Percentiles rank a stretch among this genome's conserved stretches.
Conservation (phyloP, 2,329 filamentous ascomycete species). For the Aspergillus brasiliensis region DNA sequence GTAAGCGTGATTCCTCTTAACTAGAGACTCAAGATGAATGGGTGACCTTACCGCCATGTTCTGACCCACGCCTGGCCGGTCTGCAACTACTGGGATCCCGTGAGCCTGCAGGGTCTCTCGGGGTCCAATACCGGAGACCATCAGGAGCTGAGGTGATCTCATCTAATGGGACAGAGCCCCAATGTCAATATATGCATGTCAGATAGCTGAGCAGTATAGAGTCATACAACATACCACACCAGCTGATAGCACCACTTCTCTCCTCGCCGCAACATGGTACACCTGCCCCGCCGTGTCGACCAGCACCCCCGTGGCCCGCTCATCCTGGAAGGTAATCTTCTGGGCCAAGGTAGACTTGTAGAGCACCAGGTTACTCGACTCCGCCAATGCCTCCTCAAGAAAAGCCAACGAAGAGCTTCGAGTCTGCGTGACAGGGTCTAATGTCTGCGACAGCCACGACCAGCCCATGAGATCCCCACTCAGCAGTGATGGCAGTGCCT, state of each 20-base stretch:
- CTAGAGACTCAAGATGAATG: neutral
- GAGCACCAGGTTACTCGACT: neutral
- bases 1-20: neutral
- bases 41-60: conserved; percentile 1
- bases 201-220: neutral
- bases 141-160: conserved; percentile 26
- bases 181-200: neutral
- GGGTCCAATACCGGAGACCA: conserved; percentile 27
- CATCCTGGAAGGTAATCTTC: conserved; percentile 13
- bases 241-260: conserved; percentile 18
- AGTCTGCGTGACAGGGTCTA: neutral
- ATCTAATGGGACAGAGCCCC: conserved; percentile 3
- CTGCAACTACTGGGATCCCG: conserved; percentile 7
- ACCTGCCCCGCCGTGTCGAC: conserved; percentile 4
- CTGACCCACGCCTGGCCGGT: conserved; percentile 16
- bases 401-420: conserved; percentile 11
- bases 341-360: conserved; percentile 15
- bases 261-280: conserved; percentile 9
- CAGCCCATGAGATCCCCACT: conserved; percentile 9
- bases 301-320: conserved; percentile 11
- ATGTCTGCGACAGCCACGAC: neutral
- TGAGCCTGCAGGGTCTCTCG: neutral
- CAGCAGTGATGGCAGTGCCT: conserved; percentile 24
- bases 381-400: neutral
- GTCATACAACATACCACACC: neutral